Base-by-base conservation (phyloP, 352 stramenopile species). In the Globisporangium nunn region DNA sequence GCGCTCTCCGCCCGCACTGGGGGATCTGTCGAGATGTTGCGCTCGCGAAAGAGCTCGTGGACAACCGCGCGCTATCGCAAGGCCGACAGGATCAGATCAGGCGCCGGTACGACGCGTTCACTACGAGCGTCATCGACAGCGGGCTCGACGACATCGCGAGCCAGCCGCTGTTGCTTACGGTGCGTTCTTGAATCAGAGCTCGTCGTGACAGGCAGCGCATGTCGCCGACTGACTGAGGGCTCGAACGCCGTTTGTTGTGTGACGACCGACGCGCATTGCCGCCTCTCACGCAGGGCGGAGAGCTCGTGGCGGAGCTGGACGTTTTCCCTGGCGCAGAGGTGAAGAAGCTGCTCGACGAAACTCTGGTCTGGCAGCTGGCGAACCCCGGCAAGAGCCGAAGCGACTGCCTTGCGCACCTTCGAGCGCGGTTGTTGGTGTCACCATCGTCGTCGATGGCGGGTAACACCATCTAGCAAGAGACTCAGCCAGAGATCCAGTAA, bases 341-440 rank as follows among this genome's bases (percentile, higher is more conserved):
- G 51, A 86, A 86, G 56, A 61, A 74, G 31, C 66, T 82, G 55
- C 64, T 88, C 0, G 77, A 89, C 45, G 57, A 61, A 33, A 64
- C 87, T 45, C 50, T 91, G n/a, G 53, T 62, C 41, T 91, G 75
- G 77, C 81, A 91, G 63, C 62, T 91, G 0, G 54, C 54, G 29
- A 55, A 88, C 61, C 78, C 81, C n/a, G 18, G 54, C 3, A 71
- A 70, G 33, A 76, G 66, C 8, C 71, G 74, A n/a, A 74, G 86
- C 14, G 72, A 83, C 11, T 87, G 78, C 55, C 51, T 87, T 31
- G 50, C 46, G 30, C 67, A 87, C 58, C 74, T 87, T 17, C 56
- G 46, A 4, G 47, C 50, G 6, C 31, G n/a, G 8, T 23, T 2
- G 47, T 44, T 14, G 37, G 7, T 11, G 37, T 17, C 37, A 43